A percentile compares a stretch with the other conserved stretches of the same genome.
Evolutionary conservation across 805 yeast genomes (phyloP).

Genomic region (Pichia gijzeniarum): DNA sequence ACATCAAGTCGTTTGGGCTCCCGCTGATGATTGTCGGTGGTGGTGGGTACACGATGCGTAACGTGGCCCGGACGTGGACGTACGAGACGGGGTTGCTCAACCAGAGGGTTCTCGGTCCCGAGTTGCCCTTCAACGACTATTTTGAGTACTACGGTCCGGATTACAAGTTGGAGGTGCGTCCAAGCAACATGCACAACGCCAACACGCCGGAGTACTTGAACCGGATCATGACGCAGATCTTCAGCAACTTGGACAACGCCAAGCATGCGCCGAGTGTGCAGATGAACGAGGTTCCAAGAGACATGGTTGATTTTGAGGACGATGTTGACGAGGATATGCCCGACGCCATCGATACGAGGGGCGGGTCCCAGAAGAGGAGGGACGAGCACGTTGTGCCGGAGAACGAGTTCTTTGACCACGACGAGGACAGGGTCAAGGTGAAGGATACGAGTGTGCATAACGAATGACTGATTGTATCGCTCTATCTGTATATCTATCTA

Average conservation of each 20-base stretch:
- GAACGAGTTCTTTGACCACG: constrained; percentile 72
- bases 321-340: constrained; percentile 72
- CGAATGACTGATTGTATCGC: too few relatives aligned
- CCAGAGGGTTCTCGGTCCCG: constrained; percentile 68
- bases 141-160: constrained; percentile 98
- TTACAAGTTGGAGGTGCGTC: constrained; percentile 88
- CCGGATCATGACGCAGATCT: constrained; percentile 71
- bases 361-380: constrained; percentile 82
- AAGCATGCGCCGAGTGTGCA: constrained; percentile 97
- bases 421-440: constrained; percentile 35
- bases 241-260: constrained; percentile 78
- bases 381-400: constrained; percentile 67
- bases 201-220: constrained; percentile 89
- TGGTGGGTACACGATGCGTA: constrained; percentile 97
- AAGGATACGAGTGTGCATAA: constrained; percentile 13
- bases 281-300: constrained; percentile 81
- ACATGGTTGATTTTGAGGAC: constrained; percentile 80
- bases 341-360: constrained; percentile 79
- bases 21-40: constrained; percentile 96
- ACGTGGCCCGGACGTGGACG: constrained; percentile 94
- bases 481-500: too few relatives aligned
- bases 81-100: constrained; percentile 87
- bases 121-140: constrained; percentile 88
- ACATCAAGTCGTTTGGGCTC: constrained; percentile 75
- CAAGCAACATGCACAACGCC: constrained; percentile 94